These are phyloP conservation scores for Phyllostachys edulis DNA, from an alignment of 176 grass and related monocot species.

Conservation along the genomic window DNA sequence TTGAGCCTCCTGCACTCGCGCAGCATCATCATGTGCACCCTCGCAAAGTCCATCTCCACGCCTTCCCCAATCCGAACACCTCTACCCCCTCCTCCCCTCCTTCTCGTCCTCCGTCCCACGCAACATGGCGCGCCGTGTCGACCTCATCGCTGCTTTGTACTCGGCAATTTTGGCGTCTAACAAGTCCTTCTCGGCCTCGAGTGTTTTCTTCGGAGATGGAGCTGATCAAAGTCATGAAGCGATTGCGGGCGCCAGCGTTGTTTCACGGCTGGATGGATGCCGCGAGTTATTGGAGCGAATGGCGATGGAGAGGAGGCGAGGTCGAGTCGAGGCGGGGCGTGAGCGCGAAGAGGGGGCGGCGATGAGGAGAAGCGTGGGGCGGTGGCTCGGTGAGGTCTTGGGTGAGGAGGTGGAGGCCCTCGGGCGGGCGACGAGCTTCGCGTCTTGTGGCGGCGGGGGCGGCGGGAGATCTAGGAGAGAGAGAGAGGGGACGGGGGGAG, in stretches of 20 bases:
- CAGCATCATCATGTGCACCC: conserved; percentile 51
- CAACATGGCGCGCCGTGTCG: conserved; percentile 35
- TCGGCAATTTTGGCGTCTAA: conserved; percentile 50
- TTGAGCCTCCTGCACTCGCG: conserved; percentile 82
- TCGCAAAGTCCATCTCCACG: conserved; percentile 50
- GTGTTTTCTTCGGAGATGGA: conserved; percentile 34
- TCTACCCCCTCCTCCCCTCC: conserved; percentile 30
- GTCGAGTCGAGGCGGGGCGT: conserved; percentile 47
- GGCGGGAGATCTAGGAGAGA: no score
- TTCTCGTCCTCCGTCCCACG: not conserved
- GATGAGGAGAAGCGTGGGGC: conserved; percentile 37
- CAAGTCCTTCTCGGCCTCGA: conserved; percentile 51
- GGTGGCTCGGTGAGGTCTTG: conserved; percentile 14
- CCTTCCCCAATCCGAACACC: conserved; percentile 38
- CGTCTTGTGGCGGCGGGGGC: conserved; percentile 55
- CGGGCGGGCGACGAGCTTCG: conserved; percentile 63
- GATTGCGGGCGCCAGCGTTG: not conserved
- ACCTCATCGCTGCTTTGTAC: conserved; percentile 55
- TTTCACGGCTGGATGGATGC: conserved; percentile 36
- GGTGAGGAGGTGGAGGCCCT: conserved; percentile 57
- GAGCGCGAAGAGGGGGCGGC: conserved; percentile 48
- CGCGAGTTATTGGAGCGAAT: conserved; percentile 27
- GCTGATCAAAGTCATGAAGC: conserved; percentile 26
- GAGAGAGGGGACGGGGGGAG: no score
- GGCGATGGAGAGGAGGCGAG: conserved; percentile 27